Evolutionary conservation across 306 rosid genomes (phyloP), one percentile per base, ranked within the genome.

Genomic region (Comarum palustre): DNA sequence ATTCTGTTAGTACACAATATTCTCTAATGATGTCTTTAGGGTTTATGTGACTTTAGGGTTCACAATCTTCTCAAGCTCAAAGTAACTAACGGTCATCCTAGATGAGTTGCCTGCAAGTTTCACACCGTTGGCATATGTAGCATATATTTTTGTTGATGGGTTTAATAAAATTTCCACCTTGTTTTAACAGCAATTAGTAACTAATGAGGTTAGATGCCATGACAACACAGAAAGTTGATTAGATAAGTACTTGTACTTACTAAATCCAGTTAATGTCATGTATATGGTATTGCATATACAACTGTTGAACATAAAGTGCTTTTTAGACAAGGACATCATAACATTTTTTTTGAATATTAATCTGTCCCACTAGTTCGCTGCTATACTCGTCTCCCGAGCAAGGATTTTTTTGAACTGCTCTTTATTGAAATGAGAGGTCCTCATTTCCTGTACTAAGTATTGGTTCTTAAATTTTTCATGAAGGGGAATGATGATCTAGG

Each of bases 401-500:
- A 24, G 62, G 4, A 9, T 38, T 52, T 11, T n/a, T 55, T 32
- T 32, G 17, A 29, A 68, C 42, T 27, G 39, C 25, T 46, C 22
- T 1, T 68, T 47, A 12, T 31, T 17, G 17, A 46, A 46, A 27
- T 14, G n/a, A 45, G n/a, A 67, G 16, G 24, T 45, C 55, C 39
- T 67, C 52, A 46, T 51, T 32, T 52, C 1, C 50, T 36, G 65
- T 36, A 72, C 36, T 72, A 38, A 72, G 42, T 16, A 29, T 43
- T 58, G 41, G 65, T 57, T 29, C 46, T 41, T 20, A 51, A 71
- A 46, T 71, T 64, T 63, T 62, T 51, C 66, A 60, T 79, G 75
- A 70, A 94, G 99, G 99, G 97, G 50, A 89, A 85, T 77, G 96
- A 94, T 83, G 97, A 94, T 84, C 85, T 94, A 81, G 97, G 91